These are phyloP conservation scores for Picea mariana DNA, from an alignment of 83 land plant species.

Conservation along the genomic window DNA sequence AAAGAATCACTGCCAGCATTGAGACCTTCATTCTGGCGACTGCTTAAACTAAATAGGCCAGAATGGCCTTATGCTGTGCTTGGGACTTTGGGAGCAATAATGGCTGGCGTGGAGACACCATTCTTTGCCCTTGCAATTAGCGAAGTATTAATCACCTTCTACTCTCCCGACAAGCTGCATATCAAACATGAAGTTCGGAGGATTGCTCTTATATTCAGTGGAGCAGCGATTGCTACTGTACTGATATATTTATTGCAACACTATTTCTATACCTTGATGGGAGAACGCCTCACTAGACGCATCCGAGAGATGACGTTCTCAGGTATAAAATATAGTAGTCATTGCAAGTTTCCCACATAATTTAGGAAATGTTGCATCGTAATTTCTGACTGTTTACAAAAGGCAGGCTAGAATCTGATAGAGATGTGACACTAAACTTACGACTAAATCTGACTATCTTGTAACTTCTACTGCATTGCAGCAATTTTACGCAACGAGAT, in stretches of 20 bases:
- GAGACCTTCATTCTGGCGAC: constrained; percentile 35
- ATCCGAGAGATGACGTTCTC: constrained; percentile 55
- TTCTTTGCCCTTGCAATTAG: constrained; percentile 52
- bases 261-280: constrained; percentile 59
- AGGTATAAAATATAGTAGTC: constrained; percentile 28
- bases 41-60: constrained; percentile 43
- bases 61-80: constrained; percentile 59
- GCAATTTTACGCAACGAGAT: constrained; percentile 61
- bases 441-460: neutral
- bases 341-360: neutral
- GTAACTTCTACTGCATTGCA: constrained; percentile 1
- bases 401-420: neutral
- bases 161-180: constrained; percentile 32
- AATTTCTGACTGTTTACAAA: neutral
- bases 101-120: constrained; percentile 48
- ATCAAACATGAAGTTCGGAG: constrained; percentile 36
- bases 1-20: constrained; percentile 5
- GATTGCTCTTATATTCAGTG: constrained; percentile 44
- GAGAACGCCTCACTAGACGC: constrained; percentile 49
- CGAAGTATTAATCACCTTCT: constrained; percentile 39
- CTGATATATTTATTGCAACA: constrained; percentile 48
- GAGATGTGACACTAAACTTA: constrained; percentile 1
- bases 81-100: constrained; percentile 47
- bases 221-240: constrained; percentile 31
- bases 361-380: neutral